These are phyloP conservation scores for Hypoxylon perforatum DNA, from an alignment of 495 filamentous ascomycete genomes.

Conservation along the genomic window DNA sequence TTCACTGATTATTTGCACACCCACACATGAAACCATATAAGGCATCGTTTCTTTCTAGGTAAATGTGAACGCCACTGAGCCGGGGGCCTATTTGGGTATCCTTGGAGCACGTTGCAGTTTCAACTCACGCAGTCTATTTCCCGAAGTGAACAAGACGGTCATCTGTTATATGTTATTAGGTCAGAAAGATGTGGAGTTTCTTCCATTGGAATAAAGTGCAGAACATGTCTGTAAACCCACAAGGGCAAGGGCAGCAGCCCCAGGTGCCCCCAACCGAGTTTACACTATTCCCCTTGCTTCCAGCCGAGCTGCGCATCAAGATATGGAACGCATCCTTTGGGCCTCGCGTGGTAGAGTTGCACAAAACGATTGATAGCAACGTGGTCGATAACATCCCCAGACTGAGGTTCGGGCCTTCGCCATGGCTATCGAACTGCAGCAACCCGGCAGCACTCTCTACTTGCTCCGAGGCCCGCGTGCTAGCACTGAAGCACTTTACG, in stretches of 20 bases:
- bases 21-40: no score
- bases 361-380: slow-evolving; percentile 8
- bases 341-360: slow-evolving; percentile 50
- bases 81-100: no score
- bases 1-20: no score
- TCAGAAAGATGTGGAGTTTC: no score
- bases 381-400: background rate
- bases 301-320: slow-evolving; percentile 50
- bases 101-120: no score
- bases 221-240: slow-evolving; percentile 14
- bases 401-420: background rate
- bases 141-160: no score
- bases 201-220: no score
- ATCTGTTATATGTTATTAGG: no score
- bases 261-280: slow-evolving; percentile 25
- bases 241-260: background rate
- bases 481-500: slow-evolving; percentile 45
- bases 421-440: slow-evolving; percentile 46
- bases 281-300: slow-evolving; percentile 46
- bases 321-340: slow-evolving; percentile 48
- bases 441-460: slow-evolving; percentile 49
- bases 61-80: no score
- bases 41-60: no score
- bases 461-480: slow-evolving; percentile 44
- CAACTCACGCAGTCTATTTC: no score